Evolutionary conservation across 305 asterid species (phyloP).

Genomic region (Solanum hybrid): DNA sequence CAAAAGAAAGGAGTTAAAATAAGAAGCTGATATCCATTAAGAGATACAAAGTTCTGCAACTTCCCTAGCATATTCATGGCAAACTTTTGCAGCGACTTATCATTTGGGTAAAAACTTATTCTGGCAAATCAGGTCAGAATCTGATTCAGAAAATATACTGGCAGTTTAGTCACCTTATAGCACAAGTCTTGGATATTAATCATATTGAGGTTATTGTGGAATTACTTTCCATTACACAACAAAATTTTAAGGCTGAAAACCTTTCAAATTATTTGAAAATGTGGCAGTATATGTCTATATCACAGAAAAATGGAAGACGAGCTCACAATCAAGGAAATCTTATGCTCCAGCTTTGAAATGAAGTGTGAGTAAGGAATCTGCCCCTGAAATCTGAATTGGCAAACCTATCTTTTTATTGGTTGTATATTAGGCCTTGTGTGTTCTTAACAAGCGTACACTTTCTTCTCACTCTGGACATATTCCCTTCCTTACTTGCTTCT

Average conservation of each 20-base stretch:
- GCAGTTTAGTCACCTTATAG: background rate
- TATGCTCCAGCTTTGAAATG: background rate
- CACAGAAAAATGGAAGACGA: background rate
- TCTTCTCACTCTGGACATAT: background rate
- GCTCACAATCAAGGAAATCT: background rate
- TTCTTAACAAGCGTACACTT: background rate
- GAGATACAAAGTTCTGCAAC: background rate
- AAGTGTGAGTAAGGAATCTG: background rate
- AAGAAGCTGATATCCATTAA: constrained; percentile 7
- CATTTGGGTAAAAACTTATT: background rate
- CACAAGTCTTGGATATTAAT: background rate
- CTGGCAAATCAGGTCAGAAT: background rate
- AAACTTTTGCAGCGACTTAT: background rate
- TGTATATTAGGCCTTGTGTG: background rate
- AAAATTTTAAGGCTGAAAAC: background rate
- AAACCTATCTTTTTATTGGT: background rate
- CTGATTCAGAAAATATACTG: background rate
- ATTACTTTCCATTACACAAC: background rate
- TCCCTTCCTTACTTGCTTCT: background rate
- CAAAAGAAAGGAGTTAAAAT: constrained; percentile 12
- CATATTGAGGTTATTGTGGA: background rate
- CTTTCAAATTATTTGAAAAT: background rate
- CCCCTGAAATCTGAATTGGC: background rate
- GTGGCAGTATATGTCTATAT: background rate
- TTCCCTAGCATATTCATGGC: background rate